Base-by-base conservation (phyloP, 2,329 filamentous ascomycete genomes). In the Fusarium abutilonis region DNA sequence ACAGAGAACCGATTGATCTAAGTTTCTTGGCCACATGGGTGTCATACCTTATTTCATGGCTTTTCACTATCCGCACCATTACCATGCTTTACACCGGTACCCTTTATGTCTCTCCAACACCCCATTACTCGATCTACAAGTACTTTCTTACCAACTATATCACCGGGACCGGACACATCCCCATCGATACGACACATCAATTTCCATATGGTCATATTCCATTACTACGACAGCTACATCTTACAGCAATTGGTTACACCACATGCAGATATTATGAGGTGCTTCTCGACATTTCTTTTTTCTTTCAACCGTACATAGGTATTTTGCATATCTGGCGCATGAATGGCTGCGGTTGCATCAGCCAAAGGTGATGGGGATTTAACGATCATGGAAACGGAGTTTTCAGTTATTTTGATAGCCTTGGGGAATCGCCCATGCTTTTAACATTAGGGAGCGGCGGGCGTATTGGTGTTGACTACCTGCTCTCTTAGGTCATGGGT, bases 1-100 rank as follows among this genome's bases (percentile, higher is more conserved):
- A 79, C 80, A 7, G 81, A 83, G 69, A 84, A 83, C 68, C 70
- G 75, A 64, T 73, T 77, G 49, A 77, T 83, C 28, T 83, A 69
- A 57, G 48, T 35, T 42, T 36, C 48, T 49, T 52, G 49, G 48
- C 56, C 51, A 48, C 40, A 34, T 41, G 49, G 28, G 48, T 38
- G 38, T 47, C 48, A 43, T 49, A 46, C 38, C 19, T 49, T 36
- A 42, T 46, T 23, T 49, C 35, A 45, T 49, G 50, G 21, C 21
- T 23, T 23, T 23, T 23, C 6, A 23, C 21, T 6, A 23, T 6
- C n/a, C n/a, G n/a, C 6, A 23, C 21, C 21, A 23, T 6, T 23
- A 23, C 21, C 21, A 23, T 23, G 6, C 21, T 6, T 46, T 40
- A 21, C 38, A 26, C 35, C 26, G 14, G 29, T 13, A 6, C 13